Evolutionary conservation across 2,329 filamentous ascomycete species (phyloP).

Genomic region (Cordyceps sp.): DNA sequence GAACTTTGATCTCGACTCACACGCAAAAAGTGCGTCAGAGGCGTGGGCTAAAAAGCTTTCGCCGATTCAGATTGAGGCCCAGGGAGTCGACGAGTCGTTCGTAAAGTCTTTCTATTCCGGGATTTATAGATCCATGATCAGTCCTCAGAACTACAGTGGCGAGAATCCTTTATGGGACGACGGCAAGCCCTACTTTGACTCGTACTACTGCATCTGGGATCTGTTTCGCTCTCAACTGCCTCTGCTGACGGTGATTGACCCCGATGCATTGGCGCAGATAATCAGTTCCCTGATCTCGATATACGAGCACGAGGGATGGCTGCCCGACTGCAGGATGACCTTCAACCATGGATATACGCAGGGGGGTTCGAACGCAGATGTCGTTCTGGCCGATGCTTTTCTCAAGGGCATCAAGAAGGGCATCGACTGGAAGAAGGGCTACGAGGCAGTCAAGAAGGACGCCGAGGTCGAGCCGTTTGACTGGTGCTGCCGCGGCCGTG

Average conservation of each 20-base stretch:
- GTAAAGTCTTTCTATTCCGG: slow-evolving; percentile 54
- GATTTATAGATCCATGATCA: slow-evolving; percentile 56
- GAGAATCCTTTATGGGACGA: slow-evolving; percentile 54
- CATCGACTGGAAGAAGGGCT: slow-evolving; percentile 51
- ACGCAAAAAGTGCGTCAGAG: slow-evolving; percentile 31
- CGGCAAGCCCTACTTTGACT: slow-evolving; percentile 56
- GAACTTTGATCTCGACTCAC: slow-evolving; percentile 41
- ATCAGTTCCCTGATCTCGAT: slow-evolving; percentile 56
- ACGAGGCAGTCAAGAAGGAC: slow-evolving; percentile 55
- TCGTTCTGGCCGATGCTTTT: slow-evolving; percentile 49
- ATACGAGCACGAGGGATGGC: slow-evolving; percentile 51
- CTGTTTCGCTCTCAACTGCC: slow-evolving; percentile 53
- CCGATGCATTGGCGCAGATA: slow-evolving; percentile 45
- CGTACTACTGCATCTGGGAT: slow-evolving; percentile 66
- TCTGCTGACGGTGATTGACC: slow-evolving; percentile 52
- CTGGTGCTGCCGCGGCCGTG: slow-evolving; percentile 55
- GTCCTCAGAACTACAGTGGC: slow-evolving; percentile 57
- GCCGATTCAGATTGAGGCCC: slow-evolving; percentile 36
- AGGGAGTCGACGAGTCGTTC: slow-evolving; percentile 32
- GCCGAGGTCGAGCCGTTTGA: slow-evolving; percentile 53
- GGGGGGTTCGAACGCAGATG: slow-evolving; percentile 59
- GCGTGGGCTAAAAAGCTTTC: slow-evolving; percentile 47
- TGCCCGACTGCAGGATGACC: slow-evolving; percentile 65
- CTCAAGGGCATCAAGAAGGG: slow-evolving; percentile 45
- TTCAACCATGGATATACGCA: slow-evolving; percentile 59